Evolutionary conservation across 169 alveolate species (phyloP), one percentile per base, ranked within the genome.

Genomic region (Neospora caninum): DNA sequence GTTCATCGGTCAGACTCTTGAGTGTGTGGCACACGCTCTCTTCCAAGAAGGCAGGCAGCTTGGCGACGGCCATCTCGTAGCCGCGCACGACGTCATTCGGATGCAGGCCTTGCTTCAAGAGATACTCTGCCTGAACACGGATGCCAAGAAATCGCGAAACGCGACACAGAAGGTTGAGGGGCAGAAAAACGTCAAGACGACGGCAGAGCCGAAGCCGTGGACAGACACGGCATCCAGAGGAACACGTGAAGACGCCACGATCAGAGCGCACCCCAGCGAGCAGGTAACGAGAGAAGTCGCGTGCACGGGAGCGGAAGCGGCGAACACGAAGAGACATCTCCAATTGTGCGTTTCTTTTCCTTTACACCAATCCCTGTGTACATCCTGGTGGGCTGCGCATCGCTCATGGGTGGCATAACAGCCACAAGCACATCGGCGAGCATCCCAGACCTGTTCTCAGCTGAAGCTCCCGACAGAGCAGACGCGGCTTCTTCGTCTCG

Each of bases 81-180:
- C 99, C 99, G 88, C 96, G 97, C 41, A 99, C 96, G 91, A 99
- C 98, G 95, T 99, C 99, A 80, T 99, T 97, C 39, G 99, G 98
- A 94, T 99, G 99, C 93, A 99, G 98, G 54, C 99, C 99, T 78
- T 97, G 98, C 82, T 97, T 97, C 78, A 98, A 94, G 86, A 98
- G 96, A 80, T 96, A 95, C 80, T 97, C 97, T 39, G 98, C 98
- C 96, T 97, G 93, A n/a, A 53, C 34, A 10, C 36, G 53, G 64
- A 78, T 49, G 67, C 91, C 9, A 53, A 16, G 69, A 53, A 34
- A n/a, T 39, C 54, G 38, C 80, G 93, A 88, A 39, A 22, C 4
- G 36, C 29, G 64, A 49, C 43, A 88, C 42, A 45, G n/a, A 64
- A 64, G 43, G 6, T 45, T 45, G 42, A 67, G 86, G 25, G 54